Conservation (phyloP, 2,329 filamentous ascomycete species). For the Saccharata proteae region DNA sequence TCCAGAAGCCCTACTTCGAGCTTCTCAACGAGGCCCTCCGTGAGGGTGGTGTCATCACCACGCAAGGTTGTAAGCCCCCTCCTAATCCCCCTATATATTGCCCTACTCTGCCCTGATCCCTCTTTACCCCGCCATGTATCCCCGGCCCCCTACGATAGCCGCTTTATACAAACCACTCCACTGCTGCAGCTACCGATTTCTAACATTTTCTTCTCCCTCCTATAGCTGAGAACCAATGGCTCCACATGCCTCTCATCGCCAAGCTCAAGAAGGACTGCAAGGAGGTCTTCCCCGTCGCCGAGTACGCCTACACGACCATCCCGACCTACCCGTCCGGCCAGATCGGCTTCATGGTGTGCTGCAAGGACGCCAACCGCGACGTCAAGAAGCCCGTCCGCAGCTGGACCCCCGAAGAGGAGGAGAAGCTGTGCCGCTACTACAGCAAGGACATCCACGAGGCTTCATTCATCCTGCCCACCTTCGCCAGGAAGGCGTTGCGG, state of each 20-base stretch:
- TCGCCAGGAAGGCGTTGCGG: slow-evolving; percentile 63
- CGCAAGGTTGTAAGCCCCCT: slow-evolving; percentile 98
- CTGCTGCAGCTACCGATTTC: slow-evolving; percentile 7
- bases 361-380: slow-evolving; percentile 78
- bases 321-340: slow-evolving; percentile 97
- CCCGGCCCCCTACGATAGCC: not conserved
- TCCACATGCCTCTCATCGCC: slow-evolving; percentile 86
- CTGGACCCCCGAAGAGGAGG: slow-evolving; percentile 81
- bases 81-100: slow-evolving; percentile 20
- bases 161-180: not conserved
- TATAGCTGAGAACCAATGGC: slow-evolving; percentile 96
- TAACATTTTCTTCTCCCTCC: slow-evolving; percentile 14
- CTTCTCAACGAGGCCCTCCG: slow-evolving; percentile 79
- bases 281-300: slow-evolving; percentile 91
- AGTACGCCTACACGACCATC: slow-evolving; percentile 99
- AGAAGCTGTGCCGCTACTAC: slow-evolving; percentile 91
- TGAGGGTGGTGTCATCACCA: slow-evolving; percentile 96
- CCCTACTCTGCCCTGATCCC: not conserved
- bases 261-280: slow-evolving; percentile 95
- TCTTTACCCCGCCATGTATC: not conserved
- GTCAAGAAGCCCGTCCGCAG: slow-evolving; percentile 72
- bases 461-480: slow-evolving; percentile 84
- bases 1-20: slow-evolving; percentile 98
- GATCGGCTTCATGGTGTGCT: slow-evolving; percentile 99
- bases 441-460: slow-evolving; percentile 94